Conservation (phyloP, 2,329 filamentous ascomycete genomes). For the Epichloe sylvatica region DNA sequence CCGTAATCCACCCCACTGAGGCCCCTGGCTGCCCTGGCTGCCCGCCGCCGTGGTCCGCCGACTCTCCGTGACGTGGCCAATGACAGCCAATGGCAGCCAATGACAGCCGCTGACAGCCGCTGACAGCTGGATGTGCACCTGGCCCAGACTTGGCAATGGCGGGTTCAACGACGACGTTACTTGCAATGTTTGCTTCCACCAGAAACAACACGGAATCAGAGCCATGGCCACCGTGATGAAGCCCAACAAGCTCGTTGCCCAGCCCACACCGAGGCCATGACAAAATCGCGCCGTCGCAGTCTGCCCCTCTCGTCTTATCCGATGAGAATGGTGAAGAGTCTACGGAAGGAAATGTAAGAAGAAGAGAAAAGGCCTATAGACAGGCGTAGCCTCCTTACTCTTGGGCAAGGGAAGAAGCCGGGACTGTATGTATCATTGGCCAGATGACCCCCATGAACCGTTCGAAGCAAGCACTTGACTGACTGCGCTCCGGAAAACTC, state of each 20-base stretch:
- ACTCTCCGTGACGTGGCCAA: neutral
- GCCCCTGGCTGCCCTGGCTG: neutral
- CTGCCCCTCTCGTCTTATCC: too few species aligned
- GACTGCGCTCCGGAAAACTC: neutral
- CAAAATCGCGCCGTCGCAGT: too few species aligned
- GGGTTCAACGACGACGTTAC: too few species aligned
- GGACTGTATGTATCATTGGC: neutral
- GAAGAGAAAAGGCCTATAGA: too few species aligned
- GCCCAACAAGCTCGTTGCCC: conserved; percentile 29
- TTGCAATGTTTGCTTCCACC: neutral
- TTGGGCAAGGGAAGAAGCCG: neutral
- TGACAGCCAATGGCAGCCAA: neutral
- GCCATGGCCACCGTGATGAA: conserved; percentile 24
- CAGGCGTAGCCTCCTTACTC: too few species aligned
- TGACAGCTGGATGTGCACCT: too few species aligned
- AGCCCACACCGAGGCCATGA: conserved; percentile 22
- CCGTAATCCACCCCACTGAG: neutral
- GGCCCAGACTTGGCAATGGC: too few species aligned
- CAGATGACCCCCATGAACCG: neutral
- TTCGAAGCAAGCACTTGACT: neutral
- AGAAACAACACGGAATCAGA: conserved; percentile 22
- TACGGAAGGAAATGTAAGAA: too few species aligned
- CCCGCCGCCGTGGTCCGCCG: too few species aligned
- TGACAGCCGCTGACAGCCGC: neutral
- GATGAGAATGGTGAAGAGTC: too few species aligned